Evolutionary conservation across 2,329 filamentous ascomycete genomes (phyloP).

Genomic region (Hypoxylon sp.): DNA sequence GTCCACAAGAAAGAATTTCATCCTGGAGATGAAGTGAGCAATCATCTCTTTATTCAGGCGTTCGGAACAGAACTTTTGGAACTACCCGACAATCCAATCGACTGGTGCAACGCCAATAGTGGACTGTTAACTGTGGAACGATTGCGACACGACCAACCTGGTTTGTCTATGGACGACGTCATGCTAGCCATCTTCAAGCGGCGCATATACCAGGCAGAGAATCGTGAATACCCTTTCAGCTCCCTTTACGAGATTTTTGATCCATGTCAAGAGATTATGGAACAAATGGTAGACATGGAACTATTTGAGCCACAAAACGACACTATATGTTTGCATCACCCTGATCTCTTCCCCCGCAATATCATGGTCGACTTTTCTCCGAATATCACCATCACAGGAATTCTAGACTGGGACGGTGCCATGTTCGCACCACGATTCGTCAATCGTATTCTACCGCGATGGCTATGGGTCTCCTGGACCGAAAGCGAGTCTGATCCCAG

Average conservation of each 20-base stretch:
- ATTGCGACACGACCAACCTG: constrained; percentile 14
- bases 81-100: not conserved
- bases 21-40: constrained; percentile 5
- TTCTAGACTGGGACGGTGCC: constrained; percentile 32
- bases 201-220: constrained; percentile 23
- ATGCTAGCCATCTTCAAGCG: constrained; percentile 25
- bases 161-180: constrained; percentile 13
- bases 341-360: constrained; percentile 35
- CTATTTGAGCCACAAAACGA: constrained; percentile 14
- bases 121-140: not conserved
- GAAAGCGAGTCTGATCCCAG: not conserved
- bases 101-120: constrained; percentile 4
- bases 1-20: not conserved
- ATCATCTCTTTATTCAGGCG: constrained; percentile 9
- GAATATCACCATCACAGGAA: constrained; percentile 24
- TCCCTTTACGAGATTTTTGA: not conserved
- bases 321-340: constrained; percentile 24
- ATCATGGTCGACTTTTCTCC: constrained; percentile 40
- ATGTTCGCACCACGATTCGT: constrained; percentile 26
- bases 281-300: constrained; percentile 11
- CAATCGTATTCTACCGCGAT: constrained; percentile 7
- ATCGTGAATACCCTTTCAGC: not conserved
- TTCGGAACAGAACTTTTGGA: not conserved
- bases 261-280: constrained; percentile 6
- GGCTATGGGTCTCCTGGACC: constrained; percentile 22